A percentile compares a stretch with the other conserved stretches of the same genome.
Conservation (phyloP, 2,329 filamentous ascomycete genomes). For the Trichophyton mentagrophytes region DNA sequence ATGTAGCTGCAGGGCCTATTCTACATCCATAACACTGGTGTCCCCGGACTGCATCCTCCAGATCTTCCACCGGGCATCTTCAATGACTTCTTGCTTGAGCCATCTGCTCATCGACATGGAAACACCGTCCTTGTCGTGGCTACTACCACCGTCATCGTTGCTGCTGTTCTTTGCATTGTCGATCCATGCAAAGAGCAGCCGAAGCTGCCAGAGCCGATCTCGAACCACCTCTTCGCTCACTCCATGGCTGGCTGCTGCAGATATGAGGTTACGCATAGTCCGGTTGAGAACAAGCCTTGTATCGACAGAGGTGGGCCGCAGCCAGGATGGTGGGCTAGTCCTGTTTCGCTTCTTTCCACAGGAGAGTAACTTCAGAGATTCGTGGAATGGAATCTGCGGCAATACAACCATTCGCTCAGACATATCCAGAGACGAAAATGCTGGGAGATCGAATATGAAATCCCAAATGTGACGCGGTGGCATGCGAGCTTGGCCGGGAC, state of each 20-base stretch:
- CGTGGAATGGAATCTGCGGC: constrained; percentile 30
- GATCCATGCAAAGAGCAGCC: constrained; percentile 54
- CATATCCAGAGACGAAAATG: constrained; percentile 44
- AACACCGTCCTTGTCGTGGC: constrained; percentile 24
- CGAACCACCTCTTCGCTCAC: constrained; percentile 35
- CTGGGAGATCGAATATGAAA: constrained; percentile 58
- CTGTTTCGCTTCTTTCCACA: constrained; percentile 31
- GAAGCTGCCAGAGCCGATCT: constrained; percentile 50
- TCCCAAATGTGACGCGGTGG: constrained; percentile 44
- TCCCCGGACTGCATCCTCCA: constrained; percentile 28
- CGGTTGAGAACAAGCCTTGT: constrained; percentile 54
- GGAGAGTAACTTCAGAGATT: constrained; percentile 15
- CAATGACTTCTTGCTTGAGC: constrained; percentile 28
- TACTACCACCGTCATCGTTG: constrained; percentile 13
- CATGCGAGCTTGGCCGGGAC: constrained; percentile 18
- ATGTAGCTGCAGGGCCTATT: not conserved
- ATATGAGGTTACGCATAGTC: constrained; percentile 26
- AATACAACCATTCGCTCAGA: constrained; percentile 56
- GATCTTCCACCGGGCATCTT: constrained; percentile 31
- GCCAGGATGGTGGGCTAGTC: constrained; percentile 36
- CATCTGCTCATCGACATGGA: constrained; percentile 25
- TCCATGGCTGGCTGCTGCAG: constrained; percentile 21
- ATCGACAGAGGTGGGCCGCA: constrained; percentile 54
- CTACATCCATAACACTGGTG: not conserved
- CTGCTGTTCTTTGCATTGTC: constrained; percentile 27